Base-by-base conservation (phyloP, 2,329 filamentous ascomycete genomes). In the Diaporthe citri region DNA sequence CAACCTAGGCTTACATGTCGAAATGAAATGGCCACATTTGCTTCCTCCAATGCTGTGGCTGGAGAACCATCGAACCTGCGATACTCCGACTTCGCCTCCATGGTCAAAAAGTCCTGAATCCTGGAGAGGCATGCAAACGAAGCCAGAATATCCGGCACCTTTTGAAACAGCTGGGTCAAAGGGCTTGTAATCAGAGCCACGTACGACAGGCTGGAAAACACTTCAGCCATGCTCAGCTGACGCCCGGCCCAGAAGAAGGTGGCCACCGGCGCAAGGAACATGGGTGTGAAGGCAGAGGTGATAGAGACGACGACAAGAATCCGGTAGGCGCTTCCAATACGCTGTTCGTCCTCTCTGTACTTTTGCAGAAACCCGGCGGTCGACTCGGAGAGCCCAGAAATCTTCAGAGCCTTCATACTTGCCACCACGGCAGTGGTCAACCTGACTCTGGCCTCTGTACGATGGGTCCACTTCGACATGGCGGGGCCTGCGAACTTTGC, bases 401-500 rank as follows among this genome's bases (percentile, higher is more conserved):
- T 55, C 17, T 71, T 73, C 22, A 78, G 39, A 1, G 74, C 55
- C 67, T 78, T 74, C 20, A 77, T 73, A 25, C 46, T 69, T 12
- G 66, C 36, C 1, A 77, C 66, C 0, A 79, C 73, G 2, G 78
- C 74, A 31, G 72, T 77, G 12, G 79, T 80, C 4, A 79, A 28
- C 22, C 59, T 70, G 48, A 80, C 73, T 4, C 77, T 77, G 13
- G 67, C 71, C 56, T 78, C 70, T 2, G 77, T 76, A 25, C 70
- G 59, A 9, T 41, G 60, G 46, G 78, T 77, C 79, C 79, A 80
- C 36, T 41, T 62, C 4, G 79, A 79, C 76, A 84, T 83, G 28
- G 81, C 79, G 20, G 79, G 74, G 73, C 82, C 82, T 2, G 83
- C 79, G 39, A 81, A 77, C 48, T 79, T 80, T 1, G 81, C 81